Percentiles rank a stretch among this genome's conserved stretches.
Conservation (phyloP, 139 green algal genomes). For the Coelastrella sp. region DNA sequence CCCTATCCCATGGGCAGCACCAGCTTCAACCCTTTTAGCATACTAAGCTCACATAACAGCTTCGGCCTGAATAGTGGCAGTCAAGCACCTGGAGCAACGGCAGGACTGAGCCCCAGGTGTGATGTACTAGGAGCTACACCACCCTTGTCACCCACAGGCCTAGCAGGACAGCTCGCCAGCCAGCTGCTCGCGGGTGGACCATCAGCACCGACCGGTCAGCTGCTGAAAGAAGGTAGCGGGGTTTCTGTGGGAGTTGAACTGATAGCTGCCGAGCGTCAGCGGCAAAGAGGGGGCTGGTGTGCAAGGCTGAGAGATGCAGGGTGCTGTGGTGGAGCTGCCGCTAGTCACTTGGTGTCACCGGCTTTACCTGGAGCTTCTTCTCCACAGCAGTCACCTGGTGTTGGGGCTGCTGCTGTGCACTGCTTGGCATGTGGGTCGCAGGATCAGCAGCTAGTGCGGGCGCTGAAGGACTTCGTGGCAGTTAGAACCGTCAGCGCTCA, state of each 20-base stretch:
- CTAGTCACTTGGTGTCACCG: too few relatives aligned
- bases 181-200: not conserved
- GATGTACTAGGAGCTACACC: not conserved
- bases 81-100: not conserved
- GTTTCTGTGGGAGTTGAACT: slow-evolving; percentile 15
- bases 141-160: not conserved
- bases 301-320: slow-evolving; percentile 29
- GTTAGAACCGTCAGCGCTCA: slow-evolving; percentile 71
- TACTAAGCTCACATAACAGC: not conserved
- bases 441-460: slow-evolving; percentile 81
- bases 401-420: not conserved
- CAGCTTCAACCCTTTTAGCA: not conserved
- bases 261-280: not conserved
- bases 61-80: not conserved
- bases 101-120: not conserved
- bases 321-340: slow-evolving; percentile 14
- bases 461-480: slow-evolving; percentile 86
- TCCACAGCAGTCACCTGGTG: not conserved
- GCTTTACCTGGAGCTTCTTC: too few relatives aligned
- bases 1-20: not conserved
- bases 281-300: slow-evolving; percentile 11
- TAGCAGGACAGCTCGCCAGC: slow-evolving; percentile 20
- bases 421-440: slow-evolving; percentile 45
- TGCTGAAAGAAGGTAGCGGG: slow-evolving; percentile 31
- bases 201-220: slow-evolving; percentile 1